Base-by-base conservation (phyloP, 2,329 filamentous ascomycete genomes). In the Kalaharituber pfeilii region DNA sequence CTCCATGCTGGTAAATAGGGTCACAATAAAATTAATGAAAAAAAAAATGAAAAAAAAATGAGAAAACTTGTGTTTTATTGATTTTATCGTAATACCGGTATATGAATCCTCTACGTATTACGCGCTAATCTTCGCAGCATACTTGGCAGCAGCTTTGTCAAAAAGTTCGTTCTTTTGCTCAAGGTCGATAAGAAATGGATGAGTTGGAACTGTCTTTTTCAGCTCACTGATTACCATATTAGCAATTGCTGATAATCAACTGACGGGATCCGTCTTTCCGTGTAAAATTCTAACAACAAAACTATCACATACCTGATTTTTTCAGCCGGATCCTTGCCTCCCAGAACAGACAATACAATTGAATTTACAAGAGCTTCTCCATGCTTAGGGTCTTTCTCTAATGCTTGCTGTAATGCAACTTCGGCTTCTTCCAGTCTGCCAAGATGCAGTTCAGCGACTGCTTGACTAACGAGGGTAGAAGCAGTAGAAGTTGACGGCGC, bases 371-470 rank as follows among this genome's bases (percentile, higher is more conserved):
- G 79, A 20, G 84, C 81, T 58, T 88, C 81, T 5, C 78, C 73
- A 57, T 84, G 79, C 54, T 77, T 72, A 1, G 82, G 77, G 57
- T 89, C 80, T 67, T 86, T 81, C 65, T 81, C 75, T 53, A 91
- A 62, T 0, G 87, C 88, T 68, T 89, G 79, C 60, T 89, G 79
- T 59, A 96, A 70, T 2, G 88, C 89, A 18, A 82, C 78, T 70
- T 95, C 85, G 0, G 89, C 86, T 73, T 96, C 91, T 58, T 91
- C 86, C 39, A 84, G 71, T 50, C 91, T 79, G 51, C 87, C 88
- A 26, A 96, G 79, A 66, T 96, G 91, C 52, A 96, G 72, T 69
- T 98, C 89, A 24, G 86, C 83, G 25, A 96, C 80, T 25, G 88
- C 89, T 71, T 96, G 91, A 20, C 86, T 82, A 57, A 94, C 79